Evolutionary conservation across 345 rosid species (phyloP).

Genomic region (Eucalyptus sp.): DNA sequence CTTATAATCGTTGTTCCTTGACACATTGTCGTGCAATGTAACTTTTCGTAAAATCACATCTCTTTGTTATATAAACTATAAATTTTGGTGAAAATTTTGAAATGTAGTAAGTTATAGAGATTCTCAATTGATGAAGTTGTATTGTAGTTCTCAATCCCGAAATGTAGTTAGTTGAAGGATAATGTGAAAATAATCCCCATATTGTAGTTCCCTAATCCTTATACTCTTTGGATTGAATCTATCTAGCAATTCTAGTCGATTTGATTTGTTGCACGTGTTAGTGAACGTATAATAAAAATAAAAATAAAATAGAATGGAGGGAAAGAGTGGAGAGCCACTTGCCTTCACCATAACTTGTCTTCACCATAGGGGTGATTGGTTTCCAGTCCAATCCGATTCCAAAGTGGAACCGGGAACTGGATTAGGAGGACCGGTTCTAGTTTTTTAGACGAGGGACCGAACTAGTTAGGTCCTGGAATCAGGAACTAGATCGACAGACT

Average conservation of each 20-base stretch:
- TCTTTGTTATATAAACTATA: neutral
- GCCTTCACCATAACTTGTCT: neutral
- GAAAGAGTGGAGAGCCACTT: neutral
- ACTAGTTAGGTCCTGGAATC: neutral
- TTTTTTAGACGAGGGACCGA: neutral
- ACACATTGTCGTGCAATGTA: neutral
- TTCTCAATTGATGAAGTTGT: neutral
- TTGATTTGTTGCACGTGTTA: neutral
- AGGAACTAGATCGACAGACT: fast-evolving
- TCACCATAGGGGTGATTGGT: neutral
- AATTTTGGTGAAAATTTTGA: neutral
- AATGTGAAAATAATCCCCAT: neutral
- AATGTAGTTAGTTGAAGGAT: neutral
- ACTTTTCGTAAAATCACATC: neutral
- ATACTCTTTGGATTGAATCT: neutral
- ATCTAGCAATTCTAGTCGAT: neutral
- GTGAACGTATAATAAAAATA: neutral
- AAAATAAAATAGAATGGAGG: neutral
- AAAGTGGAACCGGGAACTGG: fast-evolving
- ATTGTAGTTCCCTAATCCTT: neutral
- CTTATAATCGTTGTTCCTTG: neutral
- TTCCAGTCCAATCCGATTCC: fast-evolving
- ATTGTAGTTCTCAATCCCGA: neutral
- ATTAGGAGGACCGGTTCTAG: fast-evolving
- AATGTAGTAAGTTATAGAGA: neutral